These are phyloP conservation scores for Gossypium arboreum DNA, from an alignment of 345 rosid genomes.

Conservation along the genomic window DNA sequence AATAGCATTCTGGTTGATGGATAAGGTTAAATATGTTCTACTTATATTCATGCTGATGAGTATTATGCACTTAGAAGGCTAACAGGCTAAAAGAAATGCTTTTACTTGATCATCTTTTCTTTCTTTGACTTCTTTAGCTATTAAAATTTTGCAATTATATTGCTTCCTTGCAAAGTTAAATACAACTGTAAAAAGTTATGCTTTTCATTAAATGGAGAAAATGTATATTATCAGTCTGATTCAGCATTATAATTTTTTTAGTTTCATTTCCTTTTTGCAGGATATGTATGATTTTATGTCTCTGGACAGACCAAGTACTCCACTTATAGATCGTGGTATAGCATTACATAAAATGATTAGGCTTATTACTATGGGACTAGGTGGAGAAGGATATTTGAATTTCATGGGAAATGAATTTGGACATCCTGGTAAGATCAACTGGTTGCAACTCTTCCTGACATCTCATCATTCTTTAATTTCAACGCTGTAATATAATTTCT, in stretches of 20 bases:
- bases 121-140: background rate
- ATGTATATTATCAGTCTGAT: background rate
- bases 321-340: constrained; percentile 85
- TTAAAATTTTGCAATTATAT: background rate
- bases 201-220: background rate
- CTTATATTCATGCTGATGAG: background rate
- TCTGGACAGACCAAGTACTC: constrained; percentile 70
- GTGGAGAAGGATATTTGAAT: constrained; percentile 97
- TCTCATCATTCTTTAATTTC: background rate
- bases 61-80: background rate
- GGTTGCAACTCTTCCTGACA: constrained; percentile 1
- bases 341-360: constrained; percentile 97
- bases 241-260: background rate
- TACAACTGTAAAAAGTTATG: background rate
- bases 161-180: background rate
- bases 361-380: constrained; percentile 89
- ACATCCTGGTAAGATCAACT: constrained; percentile 69
- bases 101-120: background rate
- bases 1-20: constrained; percentile 97
- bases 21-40: constrained; percentile 50
- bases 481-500: constrained; percentile 8
- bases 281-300: constrained; percentile 99
- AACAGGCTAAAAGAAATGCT: background rate
- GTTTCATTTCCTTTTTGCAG: constrained; percentile 33
- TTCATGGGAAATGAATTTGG: constrained; percentile 99